These are phyloP conservation scores for Quercus ilex DNA, from an alignment of 306 rosid species.

Conservation along the genomic window DNA sequence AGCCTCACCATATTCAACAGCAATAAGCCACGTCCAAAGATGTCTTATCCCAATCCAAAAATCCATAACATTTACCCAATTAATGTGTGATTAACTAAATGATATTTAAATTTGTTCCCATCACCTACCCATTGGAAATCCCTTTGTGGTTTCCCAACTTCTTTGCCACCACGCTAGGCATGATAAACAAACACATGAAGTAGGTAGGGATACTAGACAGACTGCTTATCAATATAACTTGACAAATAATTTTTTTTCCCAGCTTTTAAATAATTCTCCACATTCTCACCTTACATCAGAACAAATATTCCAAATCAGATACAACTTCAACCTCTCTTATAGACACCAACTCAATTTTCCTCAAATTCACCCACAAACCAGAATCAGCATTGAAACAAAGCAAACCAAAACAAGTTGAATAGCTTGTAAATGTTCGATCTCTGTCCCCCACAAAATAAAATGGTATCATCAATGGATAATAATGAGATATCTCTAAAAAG, in stretches of 20 bases:
- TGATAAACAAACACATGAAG: background rate
- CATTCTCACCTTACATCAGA: background rate
- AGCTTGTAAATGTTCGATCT: background rate
- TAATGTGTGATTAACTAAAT: background rate
- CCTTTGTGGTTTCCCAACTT: background rate
- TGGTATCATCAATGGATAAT: too few species aligned
- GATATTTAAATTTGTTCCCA: background rate
- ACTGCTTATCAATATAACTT: background rate
- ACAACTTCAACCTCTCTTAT: background rate
- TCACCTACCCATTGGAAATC: background rate
- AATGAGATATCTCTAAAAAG: too few species aligned
- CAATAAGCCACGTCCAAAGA: too few species aligned
- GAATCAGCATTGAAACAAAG: background rate
- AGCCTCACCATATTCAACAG: too few species aligned
- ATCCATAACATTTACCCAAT: background rate
- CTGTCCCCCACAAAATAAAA: background rate
- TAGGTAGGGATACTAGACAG: background rate
- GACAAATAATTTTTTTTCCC: background rate
- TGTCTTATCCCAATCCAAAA: too few species aligned
- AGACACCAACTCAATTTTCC: background rate
- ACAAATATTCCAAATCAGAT: background rate
- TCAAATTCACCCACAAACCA: background rate
- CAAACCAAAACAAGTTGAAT: background rate
- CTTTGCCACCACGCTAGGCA: background rate
- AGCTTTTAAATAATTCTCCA: background rate